Base-by-base conservation (phyloP, 106 monocot genomes). In the Platanthera zijinensis region DNA sequence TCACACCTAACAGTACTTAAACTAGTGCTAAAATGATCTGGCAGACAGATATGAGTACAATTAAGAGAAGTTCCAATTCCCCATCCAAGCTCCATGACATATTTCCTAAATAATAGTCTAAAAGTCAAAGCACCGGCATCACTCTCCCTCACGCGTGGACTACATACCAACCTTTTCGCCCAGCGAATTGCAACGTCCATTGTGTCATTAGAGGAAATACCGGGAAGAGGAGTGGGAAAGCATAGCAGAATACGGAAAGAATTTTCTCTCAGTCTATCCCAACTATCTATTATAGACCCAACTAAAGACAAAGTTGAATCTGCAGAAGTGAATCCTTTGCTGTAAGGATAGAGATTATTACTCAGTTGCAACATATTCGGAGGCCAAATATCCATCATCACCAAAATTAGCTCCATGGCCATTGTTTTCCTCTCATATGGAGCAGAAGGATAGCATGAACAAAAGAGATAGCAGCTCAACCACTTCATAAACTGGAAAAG, bases 371-470 rank as follows among this genome's bases (percentile, higher is more conserved):
- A 32, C 56, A 45, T 53, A 19, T 61, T 56, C 63, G 76, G 76
- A 71, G 94, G 99, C 99, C 99, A 99, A 3, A 88, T 84, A 82
- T 92, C 88, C 39, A 94, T 74, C 89, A 99, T 86, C 69, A 84
- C 92, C 48, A 90, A 80, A 82, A 94, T 88, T 84, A 99, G 99
- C 77, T 84, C 94, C 99, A 99, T 99, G 51, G 99, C 94, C 92
- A 99, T 94, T 48, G 79, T 92, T 90, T 94, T 99, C 80, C 99
- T 91, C 81, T 99, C 99, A 78, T 92, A 99, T 70, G 99, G 99
- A 59, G 94, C 99, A 71, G 99, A 99, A 71, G 92, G 92, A 72
- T 99, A 99, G 80, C 99, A 99, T 2, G 92, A 99, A 54, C 78
- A 85, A 70, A 99, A 87, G 72, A 99, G 91, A 81, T 88, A 91